Evolutionary conservation across 805 yeast species (phyloP).

Genomic region (Lipomyces starkeyi): DNA sequence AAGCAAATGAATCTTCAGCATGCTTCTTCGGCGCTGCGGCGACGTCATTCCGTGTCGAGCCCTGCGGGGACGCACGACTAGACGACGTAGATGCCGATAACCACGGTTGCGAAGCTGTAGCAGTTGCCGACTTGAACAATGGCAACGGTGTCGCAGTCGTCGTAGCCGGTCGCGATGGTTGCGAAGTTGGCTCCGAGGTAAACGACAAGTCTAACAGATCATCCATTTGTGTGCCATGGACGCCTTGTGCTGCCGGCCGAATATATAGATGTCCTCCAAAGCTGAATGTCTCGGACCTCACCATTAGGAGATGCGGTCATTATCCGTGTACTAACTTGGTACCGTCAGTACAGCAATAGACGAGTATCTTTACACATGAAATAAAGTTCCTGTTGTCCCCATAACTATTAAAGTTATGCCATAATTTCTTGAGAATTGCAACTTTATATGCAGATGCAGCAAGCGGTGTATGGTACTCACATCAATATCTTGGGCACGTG

Average conservation of each 20-base stretch:
- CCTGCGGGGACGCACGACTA: background rate
- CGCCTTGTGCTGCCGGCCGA: background rate
- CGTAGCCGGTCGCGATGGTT: background rate
- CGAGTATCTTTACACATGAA: too few relatives aligned
- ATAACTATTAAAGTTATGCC: too few relatives aligned
- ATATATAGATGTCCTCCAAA: background rate
- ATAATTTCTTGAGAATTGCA: too few relatives aligned
- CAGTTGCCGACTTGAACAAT: background rate
- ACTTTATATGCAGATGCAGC: too few relatives aligned
- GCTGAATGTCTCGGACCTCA: background rate
- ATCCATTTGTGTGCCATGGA: conserved; percentile 25
- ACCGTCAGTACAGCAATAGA: too few relatives aligned
- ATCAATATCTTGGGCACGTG: too few relatives aligned
- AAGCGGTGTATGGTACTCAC: too few relatives aligned
- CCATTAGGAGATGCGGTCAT: background rate
- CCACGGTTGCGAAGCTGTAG: conserved; percentile 15
- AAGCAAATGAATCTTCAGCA: conserved; percentile 35
- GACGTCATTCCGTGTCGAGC: background rate
- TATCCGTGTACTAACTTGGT: too few relatives aligned
- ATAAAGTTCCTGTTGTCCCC: too few relatives aligned
- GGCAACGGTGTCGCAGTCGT: background rate
- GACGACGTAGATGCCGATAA: conserved; percentile 10
- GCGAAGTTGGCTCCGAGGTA: conserved; percentile 10
- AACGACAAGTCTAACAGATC: conserved; percentile 35
- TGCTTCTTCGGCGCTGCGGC: conserved; percentile 4